Evolutionary conservation across 148 eudicot species (phyloP), one percentile per base, ranked within the genome.

Genomic region (Rhododendron williamsianum): DNA sequence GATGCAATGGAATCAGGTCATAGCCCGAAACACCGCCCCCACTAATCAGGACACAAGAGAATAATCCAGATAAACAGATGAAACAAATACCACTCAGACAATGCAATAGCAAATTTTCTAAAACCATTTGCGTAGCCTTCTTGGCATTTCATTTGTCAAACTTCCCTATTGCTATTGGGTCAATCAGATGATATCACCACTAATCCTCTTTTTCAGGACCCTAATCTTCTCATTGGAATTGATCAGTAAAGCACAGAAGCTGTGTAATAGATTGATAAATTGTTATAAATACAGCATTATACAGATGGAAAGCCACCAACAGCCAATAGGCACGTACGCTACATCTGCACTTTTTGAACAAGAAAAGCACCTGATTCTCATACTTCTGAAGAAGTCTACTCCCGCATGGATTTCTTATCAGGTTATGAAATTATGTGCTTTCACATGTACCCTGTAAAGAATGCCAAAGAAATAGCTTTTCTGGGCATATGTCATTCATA

Each of bases 391-490:
- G 27, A 30, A 71, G 67, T 38, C 52, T 6, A 41, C 45, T 63
- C 30, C 10, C 0, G 63, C 10, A 51, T 16, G 3, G 10, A 41
- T 56, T 76, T 33, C 35, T 25, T 9, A 67, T 67, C 73, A 58
- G 73, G 73, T 67, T 67, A 71, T 33, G 76, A 71, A 35, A 38
- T 56, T 63, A 45, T 45, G 18, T 19, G 43, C 74, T 49, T 49
- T 71, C 79, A 33, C 51, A 13, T 67, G 15, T 18, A 45, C 43
- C 74, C 48, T 45, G 83, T 78, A 90, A 81, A 72, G 88, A 83
- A 86, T 92, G 82, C 95, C 93, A 95, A 82, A 93, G 91, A 81
- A 76, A 87, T 30, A 82, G 86, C 93, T 92, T 96, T 81, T 92
- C 95, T 1, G 94, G 95, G 90, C 95, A 91, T 49, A 91, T 46